Evolutionary conservation across 139 green algal species (phyloP).

Genomic region (Diplosphaera chodatii): DNA sequence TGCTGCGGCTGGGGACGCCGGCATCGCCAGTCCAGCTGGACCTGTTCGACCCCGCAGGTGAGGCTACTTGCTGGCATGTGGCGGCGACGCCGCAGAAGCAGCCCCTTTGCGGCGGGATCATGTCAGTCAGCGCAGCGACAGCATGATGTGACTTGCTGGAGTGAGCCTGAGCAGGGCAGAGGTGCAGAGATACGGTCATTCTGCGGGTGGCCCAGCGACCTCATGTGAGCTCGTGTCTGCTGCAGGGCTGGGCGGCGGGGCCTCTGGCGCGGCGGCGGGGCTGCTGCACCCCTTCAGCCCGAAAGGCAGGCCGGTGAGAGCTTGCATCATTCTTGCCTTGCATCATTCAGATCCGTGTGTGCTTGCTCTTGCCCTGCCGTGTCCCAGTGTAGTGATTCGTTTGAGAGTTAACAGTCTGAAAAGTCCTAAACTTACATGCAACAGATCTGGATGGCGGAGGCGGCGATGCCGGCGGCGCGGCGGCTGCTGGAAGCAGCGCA

Average conservation of each 20-base stretch:
- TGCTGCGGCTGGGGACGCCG: slow-evolving; percentile 30
- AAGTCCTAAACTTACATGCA: too few relatives aligned
- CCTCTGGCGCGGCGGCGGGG: slow-evolving; percentile 78
- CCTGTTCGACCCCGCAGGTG: slow-evolving; percentile 57
- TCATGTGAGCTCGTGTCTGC: too few relatives aligned
- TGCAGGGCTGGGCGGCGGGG: slow-evolving; percentile 61
- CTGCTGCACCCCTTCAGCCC: slow-evolving; percentile 84
- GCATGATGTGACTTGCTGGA: too few relatives aligned
- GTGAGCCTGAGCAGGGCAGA: too few relatives aligned
- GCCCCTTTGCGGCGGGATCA: not conserved
- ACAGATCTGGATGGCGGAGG: too few relatives aligned
- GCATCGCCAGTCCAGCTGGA: slow-evolving; percentile 39
- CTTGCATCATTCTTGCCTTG: too few relatives aligned
- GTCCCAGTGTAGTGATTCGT: too few relatives aligned
- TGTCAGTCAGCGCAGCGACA: too few relatives aligned
- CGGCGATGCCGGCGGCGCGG: slow-evolving; percentile 37
- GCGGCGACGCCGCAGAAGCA: not conserved
- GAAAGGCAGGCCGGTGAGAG: slow-evolving; percentile 20
- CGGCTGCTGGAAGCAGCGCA: slow-evolving; percentile 42
- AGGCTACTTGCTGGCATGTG: slow-evolving; percentile 8
- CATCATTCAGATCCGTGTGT: slow-evolving; percentile 38
- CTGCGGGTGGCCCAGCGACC: too few relatives aligned
- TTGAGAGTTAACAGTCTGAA: too few relatives aligned
- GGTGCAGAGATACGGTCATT: too few relatives aligned
- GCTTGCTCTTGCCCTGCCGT: too few relatives aligned